Base-by-base conservation (phyloP, 169 alveolate species). In the Plasmodium cynomolgi region DNA sequence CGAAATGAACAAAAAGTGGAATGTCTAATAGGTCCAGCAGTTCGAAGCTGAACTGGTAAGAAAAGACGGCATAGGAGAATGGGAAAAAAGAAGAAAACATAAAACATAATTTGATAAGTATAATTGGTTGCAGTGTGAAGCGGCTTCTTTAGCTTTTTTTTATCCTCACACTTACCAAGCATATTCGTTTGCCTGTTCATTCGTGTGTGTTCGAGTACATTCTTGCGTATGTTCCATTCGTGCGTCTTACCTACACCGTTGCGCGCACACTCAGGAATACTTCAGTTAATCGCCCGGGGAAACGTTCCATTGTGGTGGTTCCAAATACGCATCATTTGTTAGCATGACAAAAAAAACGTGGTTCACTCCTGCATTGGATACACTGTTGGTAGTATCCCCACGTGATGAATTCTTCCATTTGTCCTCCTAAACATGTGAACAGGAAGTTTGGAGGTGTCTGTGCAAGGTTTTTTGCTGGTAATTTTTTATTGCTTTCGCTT, bases 1-100 rank as follows among this genome's bases (percentile, higher is more conserved):
- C 50, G 94, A 79, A 73, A 90, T 90, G 47, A 85, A n/a, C 41
- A 68, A 68, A 68, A 68, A 68, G 39, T 68, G 77, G 77, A 68
- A 68, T 68, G 15, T 20, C 50, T 77, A 37, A n/a, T 37, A 31
- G 77, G 37, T 68, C 39, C 4, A 68, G 77, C 15, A 26, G 37
- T 68, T 68, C 77, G 15, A 68, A 68, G 15, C 34, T 23, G 41
- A 9, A 68, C 23, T 68, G 77, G 77, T 26, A 15, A 20, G 37
- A 68, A 68, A 68, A 29, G 6, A 68, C 41, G n/a, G 50, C 58
- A 77, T 15, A 33, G 1, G 29, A 6, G 58, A 17, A 77, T 77
- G 29, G 41, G 44, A 44, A 33, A n/a, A 37, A 81, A 81, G 73
- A 44, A 50, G 86, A 47, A 80, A 50, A 50, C 62, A 23, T 68